Evolutionary conservation across 2,329 filamentous ascomycete species (phyloP).

Genomic region (Talaromyces verruculosus): DNA sequence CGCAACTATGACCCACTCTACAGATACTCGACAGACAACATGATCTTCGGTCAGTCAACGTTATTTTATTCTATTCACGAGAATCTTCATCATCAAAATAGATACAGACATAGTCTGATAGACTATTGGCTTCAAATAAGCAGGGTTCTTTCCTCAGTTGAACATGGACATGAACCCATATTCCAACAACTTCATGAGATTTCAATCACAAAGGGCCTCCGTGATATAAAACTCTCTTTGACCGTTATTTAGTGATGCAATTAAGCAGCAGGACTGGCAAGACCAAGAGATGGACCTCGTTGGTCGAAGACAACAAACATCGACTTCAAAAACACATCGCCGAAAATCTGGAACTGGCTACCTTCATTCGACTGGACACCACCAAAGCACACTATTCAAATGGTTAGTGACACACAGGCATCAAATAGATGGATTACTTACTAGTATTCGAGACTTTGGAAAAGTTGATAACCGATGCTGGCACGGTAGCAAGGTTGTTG

Average conservation of each 20-base stretch:
- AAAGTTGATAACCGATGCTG: conserved; percentile 58
- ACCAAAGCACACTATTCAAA: conserved; percentile 54
- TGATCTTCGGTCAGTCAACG: background rate
- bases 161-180: background rate
- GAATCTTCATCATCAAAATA: background rate
- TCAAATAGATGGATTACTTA: conserved; percentile 30
- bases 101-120: background rate
- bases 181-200: background rate
- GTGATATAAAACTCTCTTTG: background rate
- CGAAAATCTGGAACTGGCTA: conserved; percentile 57
- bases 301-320: conserved; percentile 62
- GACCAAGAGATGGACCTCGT: conserved; percentile 50
- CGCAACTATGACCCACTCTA: background rate
- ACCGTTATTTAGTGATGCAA: background rate
- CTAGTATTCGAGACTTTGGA: conserved; percentile 34
- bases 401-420: conserved; percentile 23
- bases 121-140: background rate
- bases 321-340: conserved; percentile 62
- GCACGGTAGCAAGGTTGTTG: conserved; percentile 52
- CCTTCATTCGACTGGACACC: conserved; percentile 60
- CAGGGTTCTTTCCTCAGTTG: too few species aligned
- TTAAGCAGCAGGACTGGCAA: conserved; percentile 47
- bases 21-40: too few species aligned
- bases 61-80: background rate
- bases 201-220: background rate